phyloP scores from a whole-genome alignment of 148 eudicot species.

The Fallopia convolvulus region DNA sequence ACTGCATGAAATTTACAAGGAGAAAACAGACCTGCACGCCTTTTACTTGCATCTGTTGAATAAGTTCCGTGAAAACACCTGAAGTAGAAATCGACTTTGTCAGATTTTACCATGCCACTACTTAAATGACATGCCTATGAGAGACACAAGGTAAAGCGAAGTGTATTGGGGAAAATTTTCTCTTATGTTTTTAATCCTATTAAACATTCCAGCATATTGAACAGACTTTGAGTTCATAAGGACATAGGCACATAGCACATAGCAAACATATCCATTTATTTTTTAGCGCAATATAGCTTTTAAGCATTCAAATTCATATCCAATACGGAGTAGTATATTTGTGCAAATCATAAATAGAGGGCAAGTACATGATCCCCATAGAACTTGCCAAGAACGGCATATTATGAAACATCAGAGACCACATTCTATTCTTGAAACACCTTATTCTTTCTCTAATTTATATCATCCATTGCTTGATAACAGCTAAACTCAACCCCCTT shows the following conservation, averaged over 20 bases:
- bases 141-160: background rate
- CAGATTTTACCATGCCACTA: background rate
- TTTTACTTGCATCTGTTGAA: slow-evolving; percentile 99
- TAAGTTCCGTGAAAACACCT: slow-evolving; percentile 99
- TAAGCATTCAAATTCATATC: background rate
- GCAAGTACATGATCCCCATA: background rate
- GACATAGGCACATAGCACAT: background rate
- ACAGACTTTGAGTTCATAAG: background rate
- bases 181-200: background rate
- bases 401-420: background rate
- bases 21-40: slow-evolving; percentile 64
- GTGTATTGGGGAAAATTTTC: background rate
- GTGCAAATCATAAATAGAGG: background rate
- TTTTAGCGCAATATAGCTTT: background rate
- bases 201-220: background rate
- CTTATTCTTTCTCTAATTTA: background rate
- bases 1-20: background rate
- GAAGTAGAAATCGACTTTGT: slow-evolving; percentile 18
- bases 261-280: background rate
- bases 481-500: background rate
- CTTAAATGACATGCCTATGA: background rate
- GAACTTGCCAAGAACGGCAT: no score
- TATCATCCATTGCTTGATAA: background rate
- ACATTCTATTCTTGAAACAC: background rate
- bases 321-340: background rate